phyloP scores from a whole-genome alignment of 345 rosid genomes.

The Brassica rapa region DNA sequence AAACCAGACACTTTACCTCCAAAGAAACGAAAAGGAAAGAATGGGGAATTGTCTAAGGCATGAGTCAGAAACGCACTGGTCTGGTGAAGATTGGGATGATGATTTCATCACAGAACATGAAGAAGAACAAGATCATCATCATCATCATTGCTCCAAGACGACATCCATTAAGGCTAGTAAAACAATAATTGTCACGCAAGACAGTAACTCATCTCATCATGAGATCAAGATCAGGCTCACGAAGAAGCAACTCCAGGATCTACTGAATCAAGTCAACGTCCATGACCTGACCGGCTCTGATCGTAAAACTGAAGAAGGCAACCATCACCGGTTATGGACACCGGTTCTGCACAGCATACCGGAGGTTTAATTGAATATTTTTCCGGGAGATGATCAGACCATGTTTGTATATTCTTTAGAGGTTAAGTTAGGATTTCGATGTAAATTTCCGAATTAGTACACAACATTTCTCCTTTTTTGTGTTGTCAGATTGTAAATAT shows the following conservation, averaged over 20 bases:
- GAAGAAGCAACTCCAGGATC: constrained; percentile 63
- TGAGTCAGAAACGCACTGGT: constrained; percentile 42
- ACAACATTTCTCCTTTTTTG: background rate
- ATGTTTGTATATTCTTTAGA: constrained; percentile 27
- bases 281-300: constrained; percentile 45
- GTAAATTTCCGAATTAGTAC: background rate
- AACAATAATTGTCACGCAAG: background rate
- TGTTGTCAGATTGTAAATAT: constrained; percentile 10
- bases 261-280: constrained; percentile 46
- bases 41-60: constrained; percentile 45
- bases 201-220: constrained; percentile 26
- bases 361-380: constrained; percentile 46
- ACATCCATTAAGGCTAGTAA: background rate
- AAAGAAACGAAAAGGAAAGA: background rate
- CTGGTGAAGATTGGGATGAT: constrained; percentile 46
- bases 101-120: constrained; percentile 22
- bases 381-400: background rate
- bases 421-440: constrained; percentile 7
- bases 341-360: constrained; percentile 77
- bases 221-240: constrained; percentile 75
- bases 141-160: constrained; percentile 2
- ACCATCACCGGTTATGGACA: constrained; percentile 54
- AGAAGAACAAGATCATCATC: constrained; percentile 4
- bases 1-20: constrained; percentile 5
- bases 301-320: constrained; percentile 5